Percentiles rank a stretch among this genome's conserved stretches.
phyloP scores from a whole-genome alignment of 2,329 filamentous ascomycete species.

The Aureobasidium sp. region DNA sequence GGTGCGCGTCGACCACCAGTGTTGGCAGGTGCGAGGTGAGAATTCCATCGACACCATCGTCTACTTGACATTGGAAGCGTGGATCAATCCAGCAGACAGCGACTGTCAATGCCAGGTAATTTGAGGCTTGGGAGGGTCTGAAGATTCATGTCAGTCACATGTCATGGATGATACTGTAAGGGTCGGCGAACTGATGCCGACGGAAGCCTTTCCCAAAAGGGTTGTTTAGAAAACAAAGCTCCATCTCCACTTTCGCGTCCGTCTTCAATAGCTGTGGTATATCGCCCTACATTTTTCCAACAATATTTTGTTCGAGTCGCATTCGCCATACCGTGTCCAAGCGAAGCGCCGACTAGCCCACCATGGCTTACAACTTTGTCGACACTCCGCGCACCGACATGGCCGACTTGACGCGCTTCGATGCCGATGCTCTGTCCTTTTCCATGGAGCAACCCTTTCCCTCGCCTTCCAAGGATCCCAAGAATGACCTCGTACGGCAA shows the following conservation, averaged over 20 bases:
- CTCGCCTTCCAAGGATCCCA: conserved; percentile 64
- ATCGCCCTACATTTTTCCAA: conserved; percentile 12
- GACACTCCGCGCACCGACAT: conserved; percentile 81
- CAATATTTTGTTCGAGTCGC: conserved; percentile 12
- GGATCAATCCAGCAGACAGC: background rate
- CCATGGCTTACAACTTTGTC: conserved; percentile 48
- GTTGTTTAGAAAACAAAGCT: conserved; percentile 15
- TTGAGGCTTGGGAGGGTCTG: background rate
- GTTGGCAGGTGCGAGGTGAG: background rate
- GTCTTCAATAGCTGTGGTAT: background rate
- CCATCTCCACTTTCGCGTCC: conserved; percentile 6
- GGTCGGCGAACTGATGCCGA: background rate
- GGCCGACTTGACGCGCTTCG: conserved; percentile 66
- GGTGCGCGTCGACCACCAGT: background rate
- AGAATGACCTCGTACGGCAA: conserved; percentile 64
- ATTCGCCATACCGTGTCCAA: background rate
- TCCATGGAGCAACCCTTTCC: conserved; percentile 84
- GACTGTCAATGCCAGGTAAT: too few species aligned
- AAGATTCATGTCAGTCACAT: background rate
- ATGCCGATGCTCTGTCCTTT: conserved; percentile 67
- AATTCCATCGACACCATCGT: background rate
- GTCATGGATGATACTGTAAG: background rate
- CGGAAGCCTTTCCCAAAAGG: background rate
- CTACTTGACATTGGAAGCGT: background rate
- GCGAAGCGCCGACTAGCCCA: conserved; percentile 16